These are phyloP conservation scores for Blumeriella jaapii DNA, from an alignment of 2,329 filamentous ascomycete species.

Conservation along the genomic window DNA sequence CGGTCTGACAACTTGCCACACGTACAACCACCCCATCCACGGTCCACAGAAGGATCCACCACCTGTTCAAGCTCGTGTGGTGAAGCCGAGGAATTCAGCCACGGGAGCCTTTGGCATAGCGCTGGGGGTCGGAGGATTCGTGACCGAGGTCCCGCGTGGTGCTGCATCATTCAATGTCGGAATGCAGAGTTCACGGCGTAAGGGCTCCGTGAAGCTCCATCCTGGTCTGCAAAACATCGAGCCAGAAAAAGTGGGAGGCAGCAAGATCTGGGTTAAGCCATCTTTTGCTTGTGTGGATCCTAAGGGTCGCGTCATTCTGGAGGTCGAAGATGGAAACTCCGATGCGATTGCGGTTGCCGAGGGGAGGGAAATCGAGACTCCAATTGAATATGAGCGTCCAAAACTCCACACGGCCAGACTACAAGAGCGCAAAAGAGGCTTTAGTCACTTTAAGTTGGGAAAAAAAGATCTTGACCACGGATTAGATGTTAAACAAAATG, in stretches of 20 bases:
- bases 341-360: slow-evolving; percentile 23
- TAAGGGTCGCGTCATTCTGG: slow-evolving; percentile 21
- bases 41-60: slow-evolving; percentile 42
- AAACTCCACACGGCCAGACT: too few relatives aligned
- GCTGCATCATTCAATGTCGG: slow-evolving; percentile 6
- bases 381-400: too few relatives aligned
- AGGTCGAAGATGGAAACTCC: slow-evolving; percentile 16
- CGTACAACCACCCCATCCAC: slow-evolving; percentile 47
- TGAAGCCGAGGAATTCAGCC: slow-evolving; percentile 34
- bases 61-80: slow-evolving; percentile 45
- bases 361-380: too few relatives aligned
- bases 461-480: too few relatives aligned
- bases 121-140: slow-evolving; percentile 26
- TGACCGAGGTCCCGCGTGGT: slow-evolving; percentile 17
- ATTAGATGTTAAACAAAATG: too few relatives aligned
- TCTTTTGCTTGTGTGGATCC: slow-evolving; percentile 22
- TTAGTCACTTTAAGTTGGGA: too few relatives aligned
- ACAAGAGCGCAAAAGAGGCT: too few relatives aligned
- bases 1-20: slow-evolving; percentile 39
- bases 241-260: slow-evolving; percentile 22
- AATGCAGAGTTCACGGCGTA: background rate
- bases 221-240: slow-evolving; percentile 21
- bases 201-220: background rate
- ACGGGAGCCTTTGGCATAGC: slow-evolving; percentile 17
- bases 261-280: slow-evolving; percentile 24